These are phyloP conservation scores for Pisolithus microcarpus DNA, from an alignment of 768 basidiomycete genomes.

Conservation along the genomic window DNA sequence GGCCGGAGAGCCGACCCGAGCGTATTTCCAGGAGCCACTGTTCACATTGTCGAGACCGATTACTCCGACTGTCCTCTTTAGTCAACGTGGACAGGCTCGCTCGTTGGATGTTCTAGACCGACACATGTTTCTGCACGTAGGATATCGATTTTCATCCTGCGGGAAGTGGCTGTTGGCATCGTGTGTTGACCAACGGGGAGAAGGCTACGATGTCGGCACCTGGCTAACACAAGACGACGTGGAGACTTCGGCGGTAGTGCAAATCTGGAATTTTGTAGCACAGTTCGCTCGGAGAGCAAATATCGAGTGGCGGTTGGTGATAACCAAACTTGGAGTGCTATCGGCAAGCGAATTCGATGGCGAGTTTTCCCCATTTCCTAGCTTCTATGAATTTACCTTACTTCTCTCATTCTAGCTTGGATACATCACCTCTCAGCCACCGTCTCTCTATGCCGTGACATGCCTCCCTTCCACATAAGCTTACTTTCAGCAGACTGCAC, in stretches of 20 bases:
- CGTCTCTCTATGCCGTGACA: slow-evolving; percentile 31
- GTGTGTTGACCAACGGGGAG: slow-evolving; percentile 73
- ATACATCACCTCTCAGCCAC: slow-evolving; percentile 40
- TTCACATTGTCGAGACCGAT: slow-evolving; percentile 52
- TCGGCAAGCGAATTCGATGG: slow-evolving; percentile 55
- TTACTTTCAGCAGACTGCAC: slow-evolving; percentile 54
- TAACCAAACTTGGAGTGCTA: slow-evolving; percentile 64
- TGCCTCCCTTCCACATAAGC: slow-evolving; percentile 53
- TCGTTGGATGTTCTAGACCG: slow-evolving; percentile 48
- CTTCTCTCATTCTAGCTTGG: slow-evolving; percentile 50
- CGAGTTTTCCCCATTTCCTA: slow-evolving; percentile 28
- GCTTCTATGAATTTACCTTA: background rate
- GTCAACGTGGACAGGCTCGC: slow-evolving; percentile 31
- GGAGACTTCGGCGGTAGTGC: slow-evolving; percentile 43
- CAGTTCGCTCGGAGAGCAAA: slow-evolving; percentile 57
- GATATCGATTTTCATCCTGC: slow-evolving; percentile 57
- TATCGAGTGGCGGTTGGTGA: slow-evolving; percentile 74
- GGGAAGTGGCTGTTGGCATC: slow-evolving; percentile 74
- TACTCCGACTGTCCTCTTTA: slow-evolving; percentile 30
- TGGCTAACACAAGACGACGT: slow-evolving; percentile 52
- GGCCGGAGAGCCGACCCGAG: slow-evolving; percentile 32
- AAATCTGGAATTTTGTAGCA: slow-evolving; percentile 66
- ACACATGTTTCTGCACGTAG: slow-evolving; percentile 68
- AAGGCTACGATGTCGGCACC: slow-evolving; percentile 60
- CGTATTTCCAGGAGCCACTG: slow-evolving; percentile 57